Base-by-base conservation (phyloP, 768 basidiomycete species). In the Russula sp. region DNA sequence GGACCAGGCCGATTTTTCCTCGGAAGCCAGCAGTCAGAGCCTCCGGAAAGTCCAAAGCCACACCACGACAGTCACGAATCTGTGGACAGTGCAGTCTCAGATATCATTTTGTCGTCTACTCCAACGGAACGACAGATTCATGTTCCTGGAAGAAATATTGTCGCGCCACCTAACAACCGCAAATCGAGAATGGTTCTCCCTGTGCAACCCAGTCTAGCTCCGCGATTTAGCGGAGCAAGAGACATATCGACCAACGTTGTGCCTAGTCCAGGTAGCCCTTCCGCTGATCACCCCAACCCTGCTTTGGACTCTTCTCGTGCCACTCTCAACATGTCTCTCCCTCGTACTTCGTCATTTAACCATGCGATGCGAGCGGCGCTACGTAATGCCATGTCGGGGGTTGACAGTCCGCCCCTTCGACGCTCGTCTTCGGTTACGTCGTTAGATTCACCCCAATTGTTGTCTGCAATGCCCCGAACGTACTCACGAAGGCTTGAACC, bases 21-120 rank as follows among this genome's bases (percentile, higher is more conserved):
- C n/a, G 58, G 48, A 20, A 64, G 48, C 14, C 63, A 59, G 2
- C 57, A 59, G 40, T 63, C 62, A 10, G 62, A 65, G 20, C 37
- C 34, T 4, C 32, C 53, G 7, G 62, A 32, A 4, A 64, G 57
- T 45, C 63, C 53, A 32, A 60, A 45, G 4, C n/a, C 49, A 20
- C 49, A 16, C 5, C 40, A 14, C 7, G 35, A 55, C 20, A 35
- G n/a, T 40, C 53, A 13, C 13, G 55, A 42, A 49, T n/a, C 37
- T 65, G n/a, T 40, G 18, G 18, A 27, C 32, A 42, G 31, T 49
- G 42, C 53, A 13, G 44, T 42, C n/a, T 49, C 61, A 6, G 61
- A 57, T 9, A 34, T 51, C 34, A 22, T 57, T 16, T 40, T 59
- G 37, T 31, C 48, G 2, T 35, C 62, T 37, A 47, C 40, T 34